phyloP scores from a whole-genome alignment of 2,329 filamentous ascomycete species.

The Ambrosiella cleistominuta region DNA sequence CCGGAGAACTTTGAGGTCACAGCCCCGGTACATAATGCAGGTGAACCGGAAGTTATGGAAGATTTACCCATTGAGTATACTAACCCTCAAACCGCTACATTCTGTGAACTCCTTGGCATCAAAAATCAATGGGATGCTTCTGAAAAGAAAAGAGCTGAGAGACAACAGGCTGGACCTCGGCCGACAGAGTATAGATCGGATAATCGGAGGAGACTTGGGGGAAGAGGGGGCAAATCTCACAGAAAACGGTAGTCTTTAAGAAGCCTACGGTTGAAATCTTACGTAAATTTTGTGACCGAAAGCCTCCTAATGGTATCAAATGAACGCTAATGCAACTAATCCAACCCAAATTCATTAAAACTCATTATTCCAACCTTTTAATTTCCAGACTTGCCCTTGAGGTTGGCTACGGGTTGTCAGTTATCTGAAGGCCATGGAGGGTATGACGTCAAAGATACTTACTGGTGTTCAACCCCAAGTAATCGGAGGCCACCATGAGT shows the following conservation, averaged over 20 bases:
- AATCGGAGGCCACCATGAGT: slow-evolving; percentile 61
- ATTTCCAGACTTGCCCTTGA: too few species aligned
- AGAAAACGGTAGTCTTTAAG: slow-evolving; percentile 15
- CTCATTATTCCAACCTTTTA: too few species aligned
- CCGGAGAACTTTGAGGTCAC: slow-evolving; percentile 64
- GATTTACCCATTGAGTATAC: slow-evolving; percentile 65
- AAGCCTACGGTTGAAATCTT: too few species aligned
- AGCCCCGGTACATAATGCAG: slow-evolving; percentile 50
- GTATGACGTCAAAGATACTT: too few species aligned
- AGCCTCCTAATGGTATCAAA: too few species aligned
- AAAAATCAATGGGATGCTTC: slow-evolving; percentile 56
- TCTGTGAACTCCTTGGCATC: slow-evolving; percentile 63
- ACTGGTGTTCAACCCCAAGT: slow-evolving; percentile 39
- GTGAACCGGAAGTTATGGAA: slow-evolving; percentile 36
- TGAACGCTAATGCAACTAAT: too few species aligned
- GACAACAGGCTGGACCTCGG: slow-evolving; percentile 27
- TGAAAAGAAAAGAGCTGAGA: slow-evolving; percentile 52
- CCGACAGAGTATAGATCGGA: slow-evolving; percentile 16
- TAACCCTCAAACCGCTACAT: slow-evolving; percentile 69
- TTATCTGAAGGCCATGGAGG: too few species aligned
- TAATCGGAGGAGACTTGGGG: slow-evolving; percentile 23
- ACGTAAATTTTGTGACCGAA: too few species aligned
- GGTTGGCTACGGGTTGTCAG: too few species aligned
- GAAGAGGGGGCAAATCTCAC: slow-evolving; percentile 22
- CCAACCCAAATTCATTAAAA: too few species aligned